Base-by-base conservation (phyloP, 768 basidiomycete genomes). In the Agaricus subrufescens region DNA sequence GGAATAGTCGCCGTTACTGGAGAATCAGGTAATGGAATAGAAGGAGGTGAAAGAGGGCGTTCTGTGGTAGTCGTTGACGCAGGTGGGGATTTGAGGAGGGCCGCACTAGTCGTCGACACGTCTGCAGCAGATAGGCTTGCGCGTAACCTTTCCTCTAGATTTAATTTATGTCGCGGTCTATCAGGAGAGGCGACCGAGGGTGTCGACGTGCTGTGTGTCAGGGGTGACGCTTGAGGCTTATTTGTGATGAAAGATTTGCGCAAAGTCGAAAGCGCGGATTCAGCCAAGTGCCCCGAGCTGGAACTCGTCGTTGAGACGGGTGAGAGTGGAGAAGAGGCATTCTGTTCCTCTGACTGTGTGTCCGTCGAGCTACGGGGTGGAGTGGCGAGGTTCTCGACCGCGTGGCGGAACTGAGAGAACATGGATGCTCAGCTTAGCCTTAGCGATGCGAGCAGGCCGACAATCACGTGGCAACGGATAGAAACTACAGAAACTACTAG, bases 91-190 rank as follows among this genome's bases (percentile, higher is more conserved):
- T 34, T 26, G 10, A 29, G 31, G 54, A 51, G 11, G 37, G 30
- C 23, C 3, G 39, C 11, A 3, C 27, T 15, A 43, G 54, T 29
- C 8, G 60, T 27, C 12, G 54, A 30, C 5, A 39, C 47, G n/a
- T 52, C 46, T 23, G 52, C 38, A 37, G 46, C 54, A 6, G 47
- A 50, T n/a, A 45, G 44, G 40, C 44, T 55, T 9, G 53, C 85
- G 45, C 85, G 80, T n/a, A 92, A 73, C 45, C 91, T 77, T 56
- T 92, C 90, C 69, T 92, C 91, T 2, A 92, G 73, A 25, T 79
- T 87, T 7, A 79, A 75, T 65, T 87, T 86, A 46, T 75, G 69
- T 11, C 60, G 50, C 38, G 61, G 56, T 12, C 60, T 54, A 34
- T 50, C 57, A 10, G 60, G 49, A 25, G 58, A 40, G 11, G 42